These are phyloP conservation scores for Arctium lappa DNA, from an alignment of 129 eudicot genomes.

Conservation along the genomic window DNA sequence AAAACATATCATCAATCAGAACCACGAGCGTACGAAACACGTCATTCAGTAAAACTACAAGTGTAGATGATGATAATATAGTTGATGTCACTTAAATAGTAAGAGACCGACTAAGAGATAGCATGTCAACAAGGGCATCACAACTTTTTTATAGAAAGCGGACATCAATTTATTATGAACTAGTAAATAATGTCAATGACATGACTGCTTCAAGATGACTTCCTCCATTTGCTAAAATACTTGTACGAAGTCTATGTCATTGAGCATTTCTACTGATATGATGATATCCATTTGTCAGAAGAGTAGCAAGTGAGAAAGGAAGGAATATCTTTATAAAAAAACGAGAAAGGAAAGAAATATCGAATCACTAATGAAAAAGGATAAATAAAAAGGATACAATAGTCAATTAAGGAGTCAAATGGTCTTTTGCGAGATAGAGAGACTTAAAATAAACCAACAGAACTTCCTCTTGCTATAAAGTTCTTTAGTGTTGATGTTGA, in stretches of 20 bases:
- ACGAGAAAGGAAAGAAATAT: not conserved
- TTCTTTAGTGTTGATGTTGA: too few species aligned
- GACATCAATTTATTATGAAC: not conserved
- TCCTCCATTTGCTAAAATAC: not conserved
- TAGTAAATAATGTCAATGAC: not conserved
- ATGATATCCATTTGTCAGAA: not conserved
- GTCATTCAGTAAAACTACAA: not conserved
- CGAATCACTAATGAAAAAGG: not conserved
- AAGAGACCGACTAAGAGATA: not conserved
- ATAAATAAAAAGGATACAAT: not conserved
- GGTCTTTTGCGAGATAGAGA: not conserved
- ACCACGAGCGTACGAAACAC: not conserved
- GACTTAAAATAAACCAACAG: not conserved
- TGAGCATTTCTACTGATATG: not conserved
- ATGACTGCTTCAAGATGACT: not conserved
- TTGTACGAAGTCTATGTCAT: not conserved
- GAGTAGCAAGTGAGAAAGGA: not conserved
- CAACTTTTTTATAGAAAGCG: not conserved
- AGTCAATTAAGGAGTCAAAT: not conserved
- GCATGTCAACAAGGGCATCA: too few species aligned
- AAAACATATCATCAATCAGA: conserved; percentile 3
- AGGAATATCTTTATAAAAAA: not conserved
- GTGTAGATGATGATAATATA: not conserved
- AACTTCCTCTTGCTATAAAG: too few species aligned
- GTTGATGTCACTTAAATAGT: conserved; percentile 1